Percentiles rank a stretch among this genome's conserved stretches.
These are phyloP conservation scores for Forsythia suspensa DNA, from an alignment of 257 asterid genomes.

Conservation along the genomic window DNA sequence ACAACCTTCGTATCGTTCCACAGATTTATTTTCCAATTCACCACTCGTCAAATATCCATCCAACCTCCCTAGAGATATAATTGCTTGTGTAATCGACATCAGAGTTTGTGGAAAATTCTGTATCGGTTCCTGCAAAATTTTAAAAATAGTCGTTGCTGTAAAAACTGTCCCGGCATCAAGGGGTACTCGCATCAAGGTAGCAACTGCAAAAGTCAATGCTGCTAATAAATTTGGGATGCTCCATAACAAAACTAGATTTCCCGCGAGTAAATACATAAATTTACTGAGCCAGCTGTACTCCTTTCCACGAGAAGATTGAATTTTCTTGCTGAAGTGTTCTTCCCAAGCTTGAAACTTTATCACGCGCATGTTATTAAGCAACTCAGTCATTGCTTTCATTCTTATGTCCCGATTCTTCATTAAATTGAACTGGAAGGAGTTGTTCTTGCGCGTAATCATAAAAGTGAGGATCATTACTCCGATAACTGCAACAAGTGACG, in stretches of 20 bases:
- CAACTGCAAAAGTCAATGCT: conserved; percentile 49
- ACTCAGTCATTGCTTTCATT: conserved; percentile 62
- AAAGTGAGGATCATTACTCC: conserved; percentile 30
- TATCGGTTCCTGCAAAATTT: conserved; percentile 68
- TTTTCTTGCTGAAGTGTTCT: conserved; percentile 51
- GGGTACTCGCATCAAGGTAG: conserved; percentile 29
- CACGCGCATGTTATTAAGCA: conserved; percentile 62
- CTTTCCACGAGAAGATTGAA: conserved; percentile 37
- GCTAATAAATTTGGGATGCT: conserved; percentile 44
- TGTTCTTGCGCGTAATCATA: conserved; percentile 30
- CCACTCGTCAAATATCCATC: conserved; percentile 50
- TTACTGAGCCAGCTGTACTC: conserved; percentile 62
- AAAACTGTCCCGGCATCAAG: conserved; percentile 59
- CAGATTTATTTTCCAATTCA: conserved; percentile 43
- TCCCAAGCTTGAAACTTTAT: conserved; percentile 88
- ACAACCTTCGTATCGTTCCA: conserved; percentile 50
- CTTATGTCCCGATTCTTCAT: conserved; percentile 60
- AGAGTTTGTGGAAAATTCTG: conserved; percentile 64
- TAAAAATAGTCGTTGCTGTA: conserved; percentile 60
- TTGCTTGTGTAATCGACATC: conserved; percentile 52
- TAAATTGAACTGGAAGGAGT: conserved; percentile 44
- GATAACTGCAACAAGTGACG: conserved; percentile 37
- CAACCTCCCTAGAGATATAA: conserved; percentile 60
- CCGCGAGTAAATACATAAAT: conserved; percentile 37
- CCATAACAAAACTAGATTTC: conserved; percentile 49